Percentiles rank a stretch among this genome's conserved stretches.
Evolutionary conservation across 2,329 filamentous ascomycete species (phyloP).

Genomic region (Pseudogymnoascus sp.): DNA sequence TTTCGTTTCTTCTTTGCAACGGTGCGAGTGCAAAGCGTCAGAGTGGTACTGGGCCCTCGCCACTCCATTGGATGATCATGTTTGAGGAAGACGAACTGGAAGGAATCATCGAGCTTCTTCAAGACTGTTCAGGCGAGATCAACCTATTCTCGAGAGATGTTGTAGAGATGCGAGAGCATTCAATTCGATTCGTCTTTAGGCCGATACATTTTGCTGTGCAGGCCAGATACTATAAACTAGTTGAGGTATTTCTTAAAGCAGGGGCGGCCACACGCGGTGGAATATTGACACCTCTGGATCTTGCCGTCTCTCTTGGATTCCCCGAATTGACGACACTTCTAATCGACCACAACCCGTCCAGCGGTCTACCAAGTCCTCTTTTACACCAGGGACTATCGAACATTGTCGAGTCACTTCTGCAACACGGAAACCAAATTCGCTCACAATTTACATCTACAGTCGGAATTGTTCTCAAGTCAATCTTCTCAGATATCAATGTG

Average conservation of each 20-base stretch:
- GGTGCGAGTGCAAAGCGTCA: background rate
- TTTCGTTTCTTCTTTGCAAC: background rate
- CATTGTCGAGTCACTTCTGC: background rate
- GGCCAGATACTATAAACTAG: background rate
- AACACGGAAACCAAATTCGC: background rate
- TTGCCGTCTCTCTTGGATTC: background rate
- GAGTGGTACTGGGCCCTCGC: background rate
- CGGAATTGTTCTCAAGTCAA: background rate
- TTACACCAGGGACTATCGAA: background rate
- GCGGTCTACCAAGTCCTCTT: background rate
- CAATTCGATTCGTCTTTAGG: background rate
- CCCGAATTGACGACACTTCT: background rate
- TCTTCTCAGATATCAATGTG: background rate
- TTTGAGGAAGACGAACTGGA: background rate
- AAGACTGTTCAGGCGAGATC: background rate
- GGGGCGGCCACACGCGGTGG: background rate
- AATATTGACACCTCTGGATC: background rate
- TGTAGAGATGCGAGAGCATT: background rate
- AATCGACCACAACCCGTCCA: background rate
- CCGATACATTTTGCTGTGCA: background rate
- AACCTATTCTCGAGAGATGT: background rate
- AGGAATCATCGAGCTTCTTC: background rate
- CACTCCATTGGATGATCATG: background rate
- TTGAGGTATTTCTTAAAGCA: conserved; percentile 2
- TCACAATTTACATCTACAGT: background rate